Conservation (phyloP, 2,329 filamentous ascomycete genomes). For the Rasamsonia emersonii region DNA sequence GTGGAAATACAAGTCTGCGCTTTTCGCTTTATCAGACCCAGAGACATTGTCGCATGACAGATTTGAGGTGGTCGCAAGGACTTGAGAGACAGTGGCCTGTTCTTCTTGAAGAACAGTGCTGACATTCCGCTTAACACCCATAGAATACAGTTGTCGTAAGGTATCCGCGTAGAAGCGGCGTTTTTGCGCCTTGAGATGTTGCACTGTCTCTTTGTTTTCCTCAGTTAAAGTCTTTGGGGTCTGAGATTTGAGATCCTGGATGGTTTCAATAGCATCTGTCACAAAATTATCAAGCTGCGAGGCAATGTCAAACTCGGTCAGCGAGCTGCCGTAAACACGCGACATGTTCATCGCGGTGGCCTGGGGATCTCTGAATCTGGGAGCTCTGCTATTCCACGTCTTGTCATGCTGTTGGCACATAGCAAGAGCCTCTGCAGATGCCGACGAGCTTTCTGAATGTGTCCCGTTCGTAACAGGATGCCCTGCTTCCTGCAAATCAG, state of each 20-base stretch:
- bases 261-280: constrained; percentile 57
- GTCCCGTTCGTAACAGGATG: constrained; percentile 8
- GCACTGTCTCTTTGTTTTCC: constrained; percentile 74
- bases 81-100: constrained; percentile 61
- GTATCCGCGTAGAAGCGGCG: constrained; percentile 84
- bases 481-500: constrained; percentile 25
- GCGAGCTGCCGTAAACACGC: constrained; percentile 48
- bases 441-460: constrained; percentile 10
- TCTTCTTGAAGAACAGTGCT: constrained; percentile 62
- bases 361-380: constrained; percentile 61
- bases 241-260: constrained; percentile 67
- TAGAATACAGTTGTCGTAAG: constrained; percentile 69
- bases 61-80: constrained; percentile 54
- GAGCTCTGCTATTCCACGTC: constrained; percentile 41
- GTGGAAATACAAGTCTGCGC: constrained; percentile 66
- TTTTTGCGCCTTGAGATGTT: constrained; percentile 86
- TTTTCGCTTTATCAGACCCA: constrained; percentile 21
- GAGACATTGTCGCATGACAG: constrained; percentile 18
- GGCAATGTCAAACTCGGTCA: constrained; percentile 47
- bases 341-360: constrained; percentile 68
- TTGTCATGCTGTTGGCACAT: constrained; percentile 20
- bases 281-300: constrained; percentile 59
- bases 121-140: constrained; percentile 83
- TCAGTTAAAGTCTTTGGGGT: constrained; percentile 75
- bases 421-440: constrained; percentile 23